Conservation (phyloP, 2,329 filamentous ascomycete species). For the Claviceps humidiphila region DNA sequence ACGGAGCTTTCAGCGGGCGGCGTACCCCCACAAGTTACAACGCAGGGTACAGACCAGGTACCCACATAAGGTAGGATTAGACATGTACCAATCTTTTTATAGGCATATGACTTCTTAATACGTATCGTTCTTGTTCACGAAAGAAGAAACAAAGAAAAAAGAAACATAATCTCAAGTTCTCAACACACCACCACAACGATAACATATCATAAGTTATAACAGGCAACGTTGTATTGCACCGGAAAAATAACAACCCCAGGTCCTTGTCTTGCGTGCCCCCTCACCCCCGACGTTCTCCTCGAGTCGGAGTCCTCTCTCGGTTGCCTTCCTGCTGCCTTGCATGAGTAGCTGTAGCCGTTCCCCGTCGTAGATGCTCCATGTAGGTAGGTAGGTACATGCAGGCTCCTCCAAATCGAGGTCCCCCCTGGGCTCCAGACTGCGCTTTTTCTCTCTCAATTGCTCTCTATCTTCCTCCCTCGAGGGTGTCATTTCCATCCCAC, state of each 20-base stretch:
- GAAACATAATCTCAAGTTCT: background rate
- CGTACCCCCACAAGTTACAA: too few relatives aligned
- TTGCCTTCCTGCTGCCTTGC: too few relatives aligned
- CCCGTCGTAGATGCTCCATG: too few relatives aligned
- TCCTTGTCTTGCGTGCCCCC: background rate
- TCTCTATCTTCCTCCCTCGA: background rate
- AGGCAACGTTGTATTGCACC: background rate
- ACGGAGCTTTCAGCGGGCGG: too few relatives aligned
- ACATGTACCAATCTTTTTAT: background rate
- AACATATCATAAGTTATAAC: background rate
- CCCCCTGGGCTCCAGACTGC: background rate
- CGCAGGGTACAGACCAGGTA: too few relatives aligned
- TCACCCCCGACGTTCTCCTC: too few relatives aligned
- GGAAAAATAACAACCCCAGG: background rate
- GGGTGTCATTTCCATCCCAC: too few relatives aligned
- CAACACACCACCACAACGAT: background rate
- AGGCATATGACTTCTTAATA: background rate
- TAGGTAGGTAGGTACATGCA: background rate
- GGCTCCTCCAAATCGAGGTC: background rate
- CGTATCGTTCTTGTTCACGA: background rate
- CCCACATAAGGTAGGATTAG: too few relatives aligned
- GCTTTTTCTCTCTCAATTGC: background rate
- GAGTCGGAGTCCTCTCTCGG: too few relatives aligned
- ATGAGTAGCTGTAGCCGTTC: too few relatives aligned
- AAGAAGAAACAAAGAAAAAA: background rate